These are phyloP conservation scores for Lichtheimia ramosa DNA, from an alignment of 371 early-diverging fungal species.

Conservation along the genomic window DNA sequence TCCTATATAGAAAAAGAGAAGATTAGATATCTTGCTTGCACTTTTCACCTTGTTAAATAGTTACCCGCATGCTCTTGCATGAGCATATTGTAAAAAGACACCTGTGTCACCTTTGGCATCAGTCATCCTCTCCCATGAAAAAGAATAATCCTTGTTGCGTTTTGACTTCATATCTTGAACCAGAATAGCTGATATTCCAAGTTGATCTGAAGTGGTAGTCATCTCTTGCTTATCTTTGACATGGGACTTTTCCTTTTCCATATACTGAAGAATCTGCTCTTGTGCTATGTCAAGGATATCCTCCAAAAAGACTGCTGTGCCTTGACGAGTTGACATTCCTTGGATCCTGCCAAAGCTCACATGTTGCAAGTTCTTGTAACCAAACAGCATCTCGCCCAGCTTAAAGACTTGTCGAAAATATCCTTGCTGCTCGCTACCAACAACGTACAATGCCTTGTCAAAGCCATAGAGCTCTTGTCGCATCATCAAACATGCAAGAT, in stretches of 20 bases:
- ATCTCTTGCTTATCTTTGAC: background rate
- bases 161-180: slow-evolving; percentile 94
- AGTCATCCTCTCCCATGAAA: slow-evolving; percentile 93
- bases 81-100: slow-evolving; percentile 96
- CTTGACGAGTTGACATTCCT: slow-evolving; percentile 96
- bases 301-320: slow-evolving; percentile 93
- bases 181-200: slow-evolving; percentile 85
- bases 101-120: slow-evolving; percentile 97
- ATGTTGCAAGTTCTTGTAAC: slow-evolving; percentile 64
- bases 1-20: slow-evolving; percentile 22
- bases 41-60: slow-evolving; percentile 1
- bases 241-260: slow-evolving; percentile 6
- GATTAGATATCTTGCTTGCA: background rate
- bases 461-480: slow-evolving; percentile 79
- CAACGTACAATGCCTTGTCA: slow-evolving; percentile 90
- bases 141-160: slow-evolving; percentile 93
- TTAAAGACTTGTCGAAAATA: slow-evolving; percentile 95
- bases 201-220: slow-evolving; percentile 65
- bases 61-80: slow-evolving; percentile 84
- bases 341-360: slow-evolving; percentile 93
- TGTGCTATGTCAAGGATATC: slow-evolving; percentile 92
- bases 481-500: slow-evolving; percentile 90
- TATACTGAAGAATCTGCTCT: slow-evolving; percentile 38
- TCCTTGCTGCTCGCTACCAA: slow-evolving; percentile 86
- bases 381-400: slow-evolving; percentile 69